Evolutionary conservation across 2,329 filamentous ascomycete species (phyloP), one percentile per base, ranked within the genome.

Genomic region (Metarhizium album): DNA sequence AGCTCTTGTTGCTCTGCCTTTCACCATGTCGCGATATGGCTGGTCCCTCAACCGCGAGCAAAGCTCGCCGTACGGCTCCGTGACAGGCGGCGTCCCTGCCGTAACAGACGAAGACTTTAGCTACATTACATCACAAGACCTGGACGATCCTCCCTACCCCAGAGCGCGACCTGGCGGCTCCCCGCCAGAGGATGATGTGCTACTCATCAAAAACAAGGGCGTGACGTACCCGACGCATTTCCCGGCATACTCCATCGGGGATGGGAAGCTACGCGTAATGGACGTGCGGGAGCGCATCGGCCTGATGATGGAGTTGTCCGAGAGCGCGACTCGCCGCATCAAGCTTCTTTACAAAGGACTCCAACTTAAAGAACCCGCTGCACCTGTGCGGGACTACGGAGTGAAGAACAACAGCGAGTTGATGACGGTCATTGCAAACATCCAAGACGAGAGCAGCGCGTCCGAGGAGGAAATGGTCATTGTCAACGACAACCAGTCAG

Each of bases 41-140:
- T 78, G 74, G 70, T 70, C 71, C 9, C 62, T 66, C 50, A 63
- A 61, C 49, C 71, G 71, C 54, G 71, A 72, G 46, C 69, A 69
- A 52, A 61, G 78, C 53, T 80, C 76, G 46, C 75, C 76, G n/a
- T 80, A 74, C 58, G 66, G 67, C 52, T 75, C 76, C 33, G 61
- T 68, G 53, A 65, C 70, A 37, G 71, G 70, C 45, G 71, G 74
- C 42, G 67, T 75, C 9, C 78, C 82, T 31, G 75, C 82, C 56
- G 82, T 90, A 53, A 86, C 80, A 59, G 84, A 89, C 58, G 79
- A 84, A 33, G 86, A 90, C 69, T 91, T 83, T 66, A 84, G 81
- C 63, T 90, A 91, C 71, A 90, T 90, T 62, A 89, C 86, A n/a
- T 82, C 83, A 27, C 80, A 87, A 60, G 86, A 90, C 60, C 66